Evolutionary conservation across 2,329 filamentous ascomycete genomes (phyloP).

Genomic region (Graphiopsis chlorocephala): DNA sequence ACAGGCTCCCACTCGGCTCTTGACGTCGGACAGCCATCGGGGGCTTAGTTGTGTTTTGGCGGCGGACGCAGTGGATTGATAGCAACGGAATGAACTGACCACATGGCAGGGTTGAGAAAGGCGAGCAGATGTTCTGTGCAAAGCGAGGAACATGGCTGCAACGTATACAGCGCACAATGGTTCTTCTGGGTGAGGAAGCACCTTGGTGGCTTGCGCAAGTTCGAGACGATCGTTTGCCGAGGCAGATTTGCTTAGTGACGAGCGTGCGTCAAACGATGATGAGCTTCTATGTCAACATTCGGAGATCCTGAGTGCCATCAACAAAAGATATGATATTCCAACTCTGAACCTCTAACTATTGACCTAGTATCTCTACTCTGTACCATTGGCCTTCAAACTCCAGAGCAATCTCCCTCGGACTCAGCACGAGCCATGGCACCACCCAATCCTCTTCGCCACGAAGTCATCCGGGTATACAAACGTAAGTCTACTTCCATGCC

Average conservation of each 20-base stretch:
- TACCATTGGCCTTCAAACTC: background rate
- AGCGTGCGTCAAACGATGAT: background rate
- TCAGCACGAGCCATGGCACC: background rate
- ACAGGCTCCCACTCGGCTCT: conserved; percentile 67
- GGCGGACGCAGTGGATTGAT: conserved; percentile 17
- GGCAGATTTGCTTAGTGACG: background rate
- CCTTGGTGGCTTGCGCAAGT: conserved; percentile 3
- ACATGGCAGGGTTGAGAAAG: background rate
- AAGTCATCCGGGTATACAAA: conserved; percentile 88
- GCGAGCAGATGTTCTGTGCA: background rate
- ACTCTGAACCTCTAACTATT: background rate
- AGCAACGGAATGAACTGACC: background rate
- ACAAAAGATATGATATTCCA: background rate
- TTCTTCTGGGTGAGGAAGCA: background rate
- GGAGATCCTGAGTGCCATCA: background rate
- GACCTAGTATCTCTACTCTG: background rate
- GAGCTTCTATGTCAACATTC: background rate
- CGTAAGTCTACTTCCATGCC: conserved; percentile 47
- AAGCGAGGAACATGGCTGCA: conserved; percentile 2
- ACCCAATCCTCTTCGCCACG: conserved; percentile 55
- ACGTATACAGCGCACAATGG: background rate
- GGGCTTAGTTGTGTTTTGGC: conserved; percentile 42
- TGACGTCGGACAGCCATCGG: conserved; percentile 69
- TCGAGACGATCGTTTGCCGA: background rate
- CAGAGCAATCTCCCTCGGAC: background rate